Evolutionary conservation across 495 filamentous ascomycete genomes (phyloP).

Genomic region (Xylaria bambusicola): DNA sequence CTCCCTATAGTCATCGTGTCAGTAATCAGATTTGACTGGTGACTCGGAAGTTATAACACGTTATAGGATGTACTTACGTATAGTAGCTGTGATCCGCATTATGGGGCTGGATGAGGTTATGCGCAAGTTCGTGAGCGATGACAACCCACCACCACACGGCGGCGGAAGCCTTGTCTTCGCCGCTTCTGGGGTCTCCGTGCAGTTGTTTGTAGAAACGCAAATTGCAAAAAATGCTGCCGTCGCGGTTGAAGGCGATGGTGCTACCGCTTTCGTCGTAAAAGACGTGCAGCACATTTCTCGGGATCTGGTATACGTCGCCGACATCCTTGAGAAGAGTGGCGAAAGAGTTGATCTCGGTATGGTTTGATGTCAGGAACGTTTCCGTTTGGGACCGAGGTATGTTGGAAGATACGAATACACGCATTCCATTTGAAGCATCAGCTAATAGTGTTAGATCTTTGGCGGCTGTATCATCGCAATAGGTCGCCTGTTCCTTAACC

Average conservation of each 20-base stretch:
- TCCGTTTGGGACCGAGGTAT: slow-evolving; percentile 47
- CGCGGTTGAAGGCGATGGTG: slow-evolving; percentile 90
- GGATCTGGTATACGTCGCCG: slow-evolving; percentile 68
- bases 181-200: slow-evolving; percentile 54
- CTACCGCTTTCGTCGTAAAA: slow-evolving; percentile 78
- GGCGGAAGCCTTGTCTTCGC: slow-evolving; percentile 60
- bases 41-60: not conserved
- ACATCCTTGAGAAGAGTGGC: slow-evolving; percentile 69
- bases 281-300: slow-evolving; percentile 67
- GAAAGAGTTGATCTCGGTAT: slow-evolving; percentile 66
- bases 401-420: slow-evolving; percentile 67
- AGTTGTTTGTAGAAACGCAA: slow-evolving; percentile 81
- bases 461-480: slow-evolving; percentile 82
- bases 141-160: slow-evolving; percentile 90
- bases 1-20: slow-evolving; percentile 37
- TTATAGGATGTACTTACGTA: slow-evolving; percentile 52
- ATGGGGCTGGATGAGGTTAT: slow-evolving; percentile 83
- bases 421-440: slow-evolving; percentile 68
- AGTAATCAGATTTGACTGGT: slow-evolving; percentile 3
- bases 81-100: slow-evolving; percentile 84
- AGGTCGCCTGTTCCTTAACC: slow-evolving; percentile 82
- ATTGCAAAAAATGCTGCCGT: slow-evolving; percentile 91
- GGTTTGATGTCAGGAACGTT: slow-evolving; percentile 65
- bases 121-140: slow-evolving; percentile 89
- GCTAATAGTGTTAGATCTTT: slow-evolving; percentile 77